Conservation (phyloP, 2,329 filamentous ascomycete species). For the Botrytis pseudocinerea region DNA sequence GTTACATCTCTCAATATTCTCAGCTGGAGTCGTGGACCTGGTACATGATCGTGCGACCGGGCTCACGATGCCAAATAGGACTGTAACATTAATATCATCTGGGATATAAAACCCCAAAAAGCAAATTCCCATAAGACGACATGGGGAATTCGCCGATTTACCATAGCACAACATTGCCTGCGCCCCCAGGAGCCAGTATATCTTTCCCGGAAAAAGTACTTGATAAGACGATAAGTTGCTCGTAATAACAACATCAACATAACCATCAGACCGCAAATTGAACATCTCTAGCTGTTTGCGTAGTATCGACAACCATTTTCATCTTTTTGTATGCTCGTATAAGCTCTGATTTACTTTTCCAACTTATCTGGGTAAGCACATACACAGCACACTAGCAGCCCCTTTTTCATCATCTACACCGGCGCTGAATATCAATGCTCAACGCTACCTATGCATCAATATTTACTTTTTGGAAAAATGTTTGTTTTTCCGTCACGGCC, state of each 20-base stretch:
- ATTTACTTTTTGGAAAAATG: neutral
- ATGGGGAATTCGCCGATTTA: constrained; percentile 4
- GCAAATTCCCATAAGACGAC: neutral
- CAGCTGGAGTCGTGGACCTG: neutral
- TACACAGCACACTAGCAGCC: neutral
- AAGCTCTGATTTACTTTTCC: neutral
- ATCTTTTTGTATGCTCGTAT: too few relatives aligned
- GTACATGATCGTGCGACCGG: neutral
- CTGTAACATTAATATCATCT: neutral
- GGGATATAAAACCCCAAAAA: neutral
- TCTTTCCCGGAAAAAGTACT: neutral
- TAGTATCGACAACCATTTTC: too few relatives aligned
- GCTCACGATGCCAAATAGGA: neutral
- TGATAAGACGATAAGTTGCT: neutral
- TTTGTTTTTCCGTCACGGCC: neutral
- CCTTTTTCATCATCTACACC: neutral
- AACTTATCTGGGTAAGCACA: neutral
- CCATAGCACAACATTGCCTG: neutral
- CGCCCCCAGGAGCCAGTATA: neutral
- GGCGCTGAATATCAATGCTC: neutral
- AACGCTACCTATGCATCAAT: neutral
- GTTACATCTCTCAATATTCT: neutral
- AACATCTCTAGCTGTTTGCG: neutral
- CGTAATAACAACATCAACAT: neutral
- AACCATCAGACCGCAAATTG: neutral